Conservation (phyloP, 2,329 filamentous ascomycete genomes). For the Cladophialophora chaetospira region DNA sequence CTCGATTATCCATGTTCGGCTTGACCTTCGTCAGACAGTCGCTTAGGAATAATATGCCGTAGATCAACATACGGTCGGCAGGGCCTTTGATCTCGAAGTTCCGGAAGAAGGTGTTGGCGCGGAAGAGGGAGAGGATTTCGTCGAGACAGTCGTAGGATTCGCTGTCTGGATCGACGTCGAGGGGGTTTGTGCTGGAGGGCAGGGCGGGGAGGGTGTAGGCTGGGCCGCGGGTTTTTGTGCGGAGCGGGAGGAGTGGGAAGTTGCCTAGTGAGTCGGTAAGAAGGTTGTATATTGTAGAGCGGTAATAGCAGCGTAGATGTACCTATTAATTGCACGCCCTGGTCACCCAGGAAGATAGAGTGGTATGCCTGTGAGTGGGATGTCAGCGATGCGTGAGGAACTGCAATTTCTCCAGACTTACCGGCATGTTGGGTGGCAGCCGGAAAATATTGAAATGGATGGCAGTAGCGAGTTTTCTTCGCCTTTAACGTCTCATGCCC, state of each 20-base stretch:
- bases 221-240: slow-evolving; percentile 92
- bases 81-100: slow-evolving; percentile 99
- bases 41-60: slow-evolving; percentile 92
- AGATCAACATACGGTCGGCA: slow-evolving; percentile 90
- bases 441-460: not conserved
- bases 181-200: slow-evolving; percentile 55
- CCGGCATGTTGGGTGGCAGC: slow-evolving; percentile 10
- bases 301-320: no score
- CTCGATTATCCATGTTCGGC: slow-evolving; percentile 66
- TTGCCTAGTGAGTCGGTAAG: slow-evolving; percentile 63
- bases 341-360: slow-evolving; percentile 88
- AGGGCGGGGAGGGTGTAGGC: slow-evolving; percentile 78
- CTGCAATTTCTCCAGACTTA: not conserved
- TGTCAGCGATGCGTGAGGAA: slow-evolving; percentile 8
- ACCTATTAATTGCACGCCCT: slow-evolving; percentile 67
- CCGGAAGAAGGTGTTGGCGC: slow-evolving; percentile 97
- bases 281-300: not conserved
- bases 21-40: slow-evolving; percentile 88
- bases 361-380: slow-evolving; percentile 75
- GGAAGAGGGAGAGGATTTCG: slow-evolving; percentile 88
- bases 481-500: not conserved
- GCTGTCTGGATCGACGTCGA: slow-evolving; percentile 72
- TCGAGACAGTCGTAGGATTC: slow-evolving; percentile 96
- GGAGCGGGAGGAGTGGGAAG: slow-evolving; percentile 90
- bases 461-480: not conserved